Base-by-base conservation (phyloP, 129 eudicot species). In the sunflower (Helianthus annuus) region DNA sequence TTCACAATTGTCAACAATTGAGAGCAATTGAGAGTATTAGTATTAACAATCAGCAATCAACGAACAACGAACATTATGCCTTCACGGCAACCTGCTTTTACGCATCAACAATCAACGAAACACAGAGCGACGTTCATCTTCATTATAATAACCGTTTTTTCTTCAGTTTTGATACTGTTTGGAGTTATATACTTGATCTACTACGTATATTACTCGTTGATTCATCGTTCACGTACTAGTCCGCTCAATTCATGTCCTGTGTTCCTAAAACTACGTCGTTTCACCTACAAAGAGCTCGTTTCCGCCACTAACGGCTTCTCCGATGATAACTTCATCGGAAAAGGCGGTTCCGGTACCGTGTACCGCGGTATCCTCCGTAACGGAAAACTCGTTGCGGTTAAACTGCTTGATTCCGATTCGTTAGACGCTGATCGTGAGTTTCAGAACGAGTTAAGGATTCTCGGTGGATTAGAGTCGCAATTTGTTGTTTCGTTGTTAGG, bases 301-400 rank as follows among this genome's bases (percentile, higher is more conserved):
- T 82, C 83, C n/a, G 99, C 99, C 52, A 95, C 99, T 5, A 79
- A 95, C 60, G 83, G 73, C 32, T 95, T 95, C 78, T 77, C 79
- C 71, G 72, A 65, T 49, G 85, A 86, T 2, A 88, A 88, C 51
- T 80, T 69, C 67, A 85, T 95, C 10, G 99, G 99, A 3, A 95
- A 85, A 85, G 99, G 99, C 2, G 99, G 97, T 10, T 95, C 97
- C 10, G 94, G 96, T 7, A 77, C 91, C 0, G 99, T 95, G 22
- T 91, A 73, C 81, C 79, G 91, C 4, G 99, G 99, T 14, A 84
- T 91, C 52, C 80, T 95, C 10, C 72, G 69, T 10, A 89, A 82
- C 44, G 99, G 99, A 1, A 95, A 91, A 24, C 69, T 87, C 13
- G 99, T 91, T 1, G 99, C 99, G 19, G 78, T 95, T 44, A 95